Evolutionary conservation across 148 eudicot species (phyloP).

Genomic region (Selenicereus undatus): DNA sequence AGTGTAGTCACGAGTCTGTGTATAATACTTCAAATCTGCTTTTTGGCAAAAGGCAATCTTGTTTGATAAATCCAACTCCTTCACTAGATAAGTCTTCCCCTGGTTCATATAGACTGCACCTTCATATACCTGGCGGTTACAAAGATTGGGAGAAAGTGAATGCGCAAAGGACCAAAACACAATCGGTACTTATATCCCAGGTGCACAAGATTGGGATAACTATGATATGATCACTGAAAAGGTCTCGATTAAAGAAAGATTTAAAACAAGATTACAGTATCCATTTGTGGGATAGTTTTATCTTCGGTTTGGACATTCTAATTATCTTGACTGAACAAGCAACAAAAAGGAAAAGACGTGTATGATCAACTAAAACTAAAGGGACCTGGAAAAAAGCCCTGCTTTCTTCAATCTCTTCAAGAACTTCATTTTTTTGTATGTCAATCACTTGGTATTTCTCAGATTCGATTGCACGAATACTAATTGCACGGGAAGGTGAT

Average conservation of each 20-base stretch:
- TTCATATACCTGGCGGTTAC: slow-evolving; percentile 68
- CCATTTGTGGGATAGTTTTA: neutral
- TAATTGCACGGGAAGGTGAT: slow-evolving; percentile 60
- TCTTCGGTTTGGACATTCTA: neutral
- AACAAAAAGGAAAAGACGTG: neutral
- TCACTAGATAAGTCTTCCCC: slow-evolving; percentile 81
- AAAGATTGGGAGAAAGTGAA: slow-evolving; percentile 2
- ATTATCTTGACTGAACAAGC: neutral
- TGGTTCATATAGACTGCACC: slow-evolving; percentile 97
- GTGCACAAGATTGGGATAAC: neutral
- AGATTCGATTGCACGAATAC: slow-evolving; percentile 82
- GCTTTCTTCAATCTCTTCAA: slow-evolving; percentile 99
- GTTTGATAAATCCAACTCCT: slow-evolving; percentile 54
- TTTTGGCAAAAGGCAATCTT: slow-evolving; percentile 78
- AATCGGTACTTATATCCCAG: neutral
- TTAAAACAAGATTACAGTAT: neutral
- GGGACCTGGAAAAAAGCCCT: slow-evolving; percentile 94
- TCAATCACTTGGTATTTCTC: slow-evolving; percentile 84
- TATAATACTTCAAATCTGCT: slow-evolving; percentile 87
- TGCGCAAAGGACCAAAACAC: neutral
- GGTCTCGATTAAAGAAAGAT: neutral
- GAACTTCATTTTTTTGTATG: slow-evolving; percentile 57
- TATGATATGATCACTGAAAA: slow-evolving; percentile 22
- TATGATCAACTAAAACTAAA: neutral
- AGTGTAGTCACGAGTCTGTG: slow-evolving; percentile 90